Base-by-base conservation (phyloP, 2,329 filamentous ascomycete genomes). In the Colletotrichum sp. region DNA sequence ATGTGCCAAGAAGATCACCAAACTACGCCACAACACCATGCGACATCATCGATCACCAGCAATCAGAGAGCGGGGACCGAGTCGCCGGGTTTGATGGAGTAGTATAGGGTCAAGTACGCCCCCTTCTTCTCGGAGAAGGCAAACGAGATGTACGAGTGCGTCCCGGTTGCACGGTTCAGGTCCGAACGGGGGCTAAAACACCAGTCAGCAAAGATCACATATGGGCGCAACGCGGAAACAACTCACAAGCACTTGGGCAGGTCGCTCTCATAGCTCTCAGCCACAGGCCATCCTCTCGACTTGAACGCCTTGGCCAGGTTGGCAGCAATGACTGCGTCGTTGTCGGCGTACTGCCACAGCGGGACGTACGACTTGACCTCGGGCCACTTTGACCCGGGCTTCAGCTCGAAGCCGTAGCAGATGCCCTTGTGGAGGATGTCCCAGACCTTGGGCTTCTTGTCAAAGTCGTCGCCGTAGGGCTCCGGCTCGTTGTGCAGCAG, bases 331-430 rank as follows among this genome's bases (percentile, higher is more conserved):
- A 59, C 68, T 10, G 68, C 55, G 60, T 78, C 77, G 64, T 72
- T 78, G n/a, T 77, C 71, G 21, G 77, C 74, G 18, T 78, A 81
- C 39, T 81, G 79, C n/a, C 77, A 78, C 36, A 80, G 34, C n/a
- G 81, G 81, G 1, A 82, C 78, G 71, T 82, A 82, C 6, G 78
- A 72, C 76, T 81, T 82, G 24, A 80, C 79, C 18, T 79, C 77
- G 26, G 81, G 81, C 18, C 77, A 74, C 12, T 63, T 69, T 12
- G 79, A 71, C 2, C 79, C 78, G 10, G 80, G 78, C 71, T 77
- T 76, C 14, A 82, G 72, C 68, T 82, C 81, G 77, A 79, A 81
- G 64, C 81, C 80, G 69, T 81, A 79, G 68, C 80, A 79, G 9
- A 79, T 72, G 43, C 80, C 80, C 68, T 78, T 78, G 72, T 77